Evolutionary conservation across 2,329 filamentous ascomycete species (phyloP).

Genomic region (Clonostachys rosea): DNA sequence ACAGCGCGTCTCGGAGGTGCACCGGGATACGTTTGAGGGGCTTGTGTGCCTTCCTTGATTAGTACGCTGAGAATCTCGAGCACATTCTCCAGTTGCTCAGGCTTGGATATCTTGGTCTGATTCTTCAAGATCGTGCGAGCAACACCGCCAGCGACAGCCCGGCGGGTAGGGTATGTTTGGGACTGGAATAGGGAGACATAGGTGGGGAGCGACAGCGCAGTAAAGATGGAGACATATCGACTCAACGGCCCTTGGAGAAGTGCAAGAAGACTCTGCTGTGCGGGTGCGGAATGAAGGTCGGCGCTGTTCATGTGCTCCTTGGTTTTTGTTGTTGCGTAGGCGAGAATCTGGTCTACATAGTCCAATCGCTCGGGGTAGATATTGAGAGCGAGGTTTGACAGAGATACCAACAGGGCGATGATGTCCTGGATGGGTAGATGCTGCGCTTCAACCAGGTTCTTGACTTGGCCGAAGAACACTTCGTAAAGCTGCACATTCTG

Average conservation of each 20-base stretch:
- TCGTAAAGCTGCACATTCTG: slow-evolving; percentile 87
- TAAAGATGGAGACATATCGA: slow-evolving; percentile 90
- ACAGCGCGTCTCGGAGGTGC: slow-evolving; percentile 67
- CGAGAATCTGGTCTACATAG: slow-evolving; percentile 91
- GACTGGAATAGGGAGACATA: slow-evolving; percentile 87
- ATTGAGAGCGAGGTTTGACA: slow-evolving; percentile 89
- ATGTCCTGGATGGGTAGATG: slow-evolving; percentile 91
- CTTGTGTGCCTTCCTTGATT: slow-evolving; percentile 87
- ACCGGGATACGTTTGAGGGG: slow-evolving; percentile 78
- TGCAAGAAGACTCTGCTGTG: slow-evolving; percentile 84
- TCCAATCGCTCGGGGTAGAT: slow-evolving; percentile 91
- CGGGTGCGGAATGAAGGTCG: slow-evolving; percentile 84
- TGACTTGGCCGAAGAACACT: slow-evolving; percentile 94
- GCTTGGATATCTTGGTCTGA: slow-evolving; percentile 72
- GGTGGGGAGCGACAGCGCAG: slow-evolving; percentile 86
- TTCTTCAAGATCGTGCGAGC: slow-evolving; percentile 78
- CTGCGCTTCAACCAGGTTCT: slow-evolving; percentile 87
- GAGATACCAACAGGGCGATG: slow-evolving; percentile 87
- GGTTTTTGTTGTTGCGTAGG: slow-evolving; percentile 83
- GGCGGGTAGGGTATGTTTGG: slow-evolving; percentile 87
- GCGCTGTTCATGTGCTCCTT: slow-evolving; percentile 87
- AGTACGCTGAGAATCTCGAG: slow-evolving; percentile 85
- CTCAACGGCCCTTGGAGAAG: slow-evolving; percentile 88
- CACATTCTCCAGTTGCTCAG: slow-evolving; percentile 80
- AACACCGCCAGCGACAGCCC: slow-evolving; percentile 87